phyloP scores from a whole-genome alignment of 2,329 filamentous ascomycete genomes.

The Arthrobotrys iridis region DNA sequence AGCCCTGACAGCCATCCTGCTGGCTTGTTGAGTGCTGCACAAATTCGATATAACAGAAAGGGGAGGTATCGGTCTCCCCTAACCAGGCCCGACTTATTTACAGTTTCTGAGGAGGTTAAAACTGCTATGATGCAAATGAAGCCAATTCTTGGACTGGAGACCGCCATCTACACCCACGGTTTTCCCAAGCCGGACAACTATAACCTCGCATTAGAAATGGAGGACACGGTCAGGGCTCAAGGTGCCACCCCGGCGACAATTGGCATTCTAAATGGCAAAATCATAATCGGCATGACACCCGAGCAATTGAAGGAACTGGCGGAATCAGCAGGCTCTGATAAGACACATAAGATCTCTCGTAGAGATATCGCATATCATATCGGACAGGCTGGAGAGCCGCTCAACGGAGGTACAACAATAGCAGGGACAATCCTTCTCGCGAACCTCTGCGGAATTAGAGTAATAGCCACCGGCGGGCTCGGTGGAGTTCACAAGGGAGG shows the following conservation, averaged over 20 bases:
- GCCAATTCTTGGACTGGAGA: conserved; percentile 91
- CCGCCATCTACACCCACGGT: conserved; percentile 96
- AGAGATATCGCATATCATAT: conserved; percentile 85
- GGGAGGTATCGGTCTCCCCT: no score
- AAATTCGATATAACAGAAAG: no score
- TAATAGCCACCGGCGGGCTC: conserved; percentile 94
- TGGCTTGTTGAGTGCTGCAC: no score
- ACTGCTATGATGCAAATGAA: conserved; percentile 77
- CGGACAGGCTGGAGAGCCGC: conserved; percentile 72
- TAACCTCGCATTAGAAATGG: conserved; percentile 80
- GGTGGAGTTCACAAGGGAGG: conserved; percentile 93
- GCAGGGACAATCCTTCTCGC: conserved; percentile 92
- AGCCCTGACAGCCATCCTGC: background rate
- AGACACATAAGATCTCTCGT: conserved; percentile 82
- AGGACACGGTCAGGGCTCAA: conserved; percentile 80
- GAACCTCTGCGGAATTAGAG: conserved; percentile 82
- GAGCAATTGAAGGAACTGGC: conserved; percentile 78
- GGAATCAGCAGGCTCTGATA: conserved; percentile 71
- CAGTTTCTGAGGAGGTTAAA: conserved; percentile 80
- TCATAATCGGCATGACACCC: conserved; percentile 78
- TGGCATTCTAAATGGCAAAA: conserved; percentile 83
- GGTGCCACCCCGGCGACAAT: conserved; percentile 91
- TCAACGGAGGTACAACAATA: conserved; percentile 92
- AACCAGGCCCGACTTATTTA: background rate
- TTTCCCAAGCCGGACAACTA: conserved; percentile 78